Base-by-base conservation (phyloP, 306 rosid species). In the Dalbergia oliveri region DNA sequence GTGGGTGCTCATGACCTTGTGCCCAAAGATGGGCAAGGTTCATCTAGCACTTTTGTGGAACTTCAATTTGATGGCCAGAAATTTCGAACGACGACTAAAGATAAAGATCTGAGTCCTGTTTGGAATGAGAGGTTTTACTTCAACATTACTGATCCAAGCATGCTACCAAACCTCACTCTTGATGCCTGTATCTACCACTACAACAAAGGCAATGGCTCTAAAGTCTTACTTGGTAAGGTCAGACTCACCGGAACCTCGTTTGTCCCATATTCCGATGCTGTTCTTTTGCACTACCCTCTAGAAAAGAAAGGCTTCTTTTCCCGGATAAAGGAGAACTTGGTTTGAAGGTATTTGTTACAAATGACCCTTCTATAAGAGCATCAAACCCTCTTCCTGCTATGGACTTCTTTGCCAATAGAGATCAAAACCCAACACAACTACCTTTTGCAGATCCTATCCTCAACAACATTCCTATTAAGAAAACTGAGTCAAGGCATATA, bases 51-150 rank as follows among this genome's bases (percentile, higher is more conserved):
- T 67, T 90, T 59, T 75, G 99, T 96, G 54, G 99, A 96, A 87
- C 94, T 96, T 66, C 88, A 83, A 51, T 96, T 96, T 56, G 97
- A 93, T 84, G 90, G 71, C 65, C 97, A 90, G 82, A 93, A 75
- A 86, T 88, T 83, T 26, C 92, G 91, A 12, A 96, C 98, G 13
- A 84, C 93, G 5, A 85, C 69, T 0, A 96, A 91, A 80, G 89
- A 91, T 16, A 89, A 83, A 74, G 99, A 96, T 78, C 84, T 87
- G 41, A 89, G 81, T 88, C 99, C 99, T 5, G 77, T 85, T 80
- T 96, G 98, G 98, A 91, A 93, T 8, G 99, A 96, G 64, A 87
- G 50, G 43, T 91, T 96, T 85, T 91, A 84, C 89, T 96, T 96
- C 90, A 90, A 88, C 81, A 86, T 93, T 62, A 78, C 97, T 23